Conservation (phyloP, 495 filamentous ascomycete genomes). For the Talaromyces liani region DNA sequence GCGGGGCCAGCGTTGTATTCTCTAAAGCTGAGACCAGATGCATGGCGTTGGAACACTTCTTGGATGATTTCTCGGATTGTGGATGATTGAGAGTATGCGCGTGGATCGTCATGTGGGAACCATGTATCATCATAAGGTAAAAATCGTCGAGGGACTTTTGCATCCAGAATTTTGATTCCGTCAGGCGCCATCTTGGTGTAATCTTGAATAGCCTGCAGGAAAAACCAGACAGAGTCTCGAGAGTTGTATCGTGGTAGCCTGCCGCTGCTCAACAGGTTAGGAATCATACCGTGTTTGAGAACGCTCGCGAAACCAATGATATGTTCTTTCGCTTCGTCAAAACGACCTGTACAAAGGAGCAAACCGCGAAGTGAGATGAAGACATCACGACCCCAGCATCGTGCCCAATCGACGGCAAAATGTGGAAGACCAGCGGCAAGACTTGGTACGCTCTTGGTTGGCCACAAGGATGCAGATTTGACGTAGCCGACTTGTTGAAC, state of each 20-base stretch:
- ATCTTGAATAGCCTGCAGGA: constrained; percentile 89
- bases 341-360: constrained; percentile 81
- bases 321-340: constrained; percentile 82
- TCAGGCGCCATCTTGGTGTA: constrained; percentile 78
- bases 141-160: constrained; percentile 78
- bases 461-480: constrained; percentile 84
- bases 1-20: constrained; percentile 88
- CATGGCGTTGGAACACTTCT: constrained; percentile 87
- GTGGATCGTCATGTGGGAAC: constrained; percentile 70
- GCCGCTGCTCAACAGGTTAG: constrained; percentile 83
- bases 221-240: constrained; percentile 95
- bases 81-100: constrained; percentile 77
- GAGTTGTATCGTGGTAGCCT: constrained; percentile 94
- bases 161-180: constrained; percentile 65
- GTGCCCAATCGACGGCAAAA: constrained; percentile 88
- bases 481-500: constrained; percentile 82
- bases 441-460: constrained; percentile 71
- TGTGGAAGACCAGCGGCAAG: constrained; percentile 93
- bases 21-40: constrained; percentile 77
- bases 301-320: constrained; percentile 95
- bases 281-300: constrained; percentile 97
- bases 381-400: constrained; percentile 95
- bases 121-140: constrained; percentile 91
- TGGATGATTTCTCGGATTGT: constrained; percentile 85
- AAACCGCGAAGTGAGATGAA: constrained; percentile 93